Percentiles rank a stretch among this genome's conserved stretches.
phyloP scores from a whole-genome alignment of 805 yeast species.

The Phaffomyces opuntiae region DNA sequence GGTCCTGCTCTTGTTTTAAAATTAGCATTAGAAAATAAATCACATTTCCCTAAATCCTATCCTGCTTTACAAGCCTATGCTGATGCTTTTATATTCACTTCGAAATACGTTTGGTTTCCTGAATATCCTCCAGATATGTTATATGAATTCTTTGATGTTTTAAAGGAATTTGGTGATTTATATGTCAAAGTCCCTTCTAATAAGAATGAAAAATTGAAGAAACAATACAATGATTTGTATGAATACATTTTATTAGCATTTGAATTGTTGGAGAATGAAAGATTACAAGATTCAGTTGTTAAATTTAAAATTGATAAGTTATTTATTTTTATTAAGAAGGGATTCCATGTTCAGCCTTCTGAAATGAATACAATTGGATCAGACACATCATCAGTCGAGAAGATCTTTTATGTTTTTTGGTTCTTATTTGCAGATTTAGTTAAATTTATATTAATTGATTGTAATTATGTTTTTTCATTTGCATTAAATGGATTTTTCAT shows the following conservation, averaged over 20 bases:
- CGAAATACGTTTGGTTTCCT: conserved; percentile 16
- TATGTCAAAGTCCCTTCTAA: conserved; percentile 3
- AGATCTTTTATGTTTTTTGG: conserved; percentile 16
- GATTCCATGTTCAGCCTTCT: conserved; percentile 15
- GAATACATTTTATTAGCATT: conserved; percentile 6
- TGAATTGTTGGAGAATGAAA: conserved; percentile 6
- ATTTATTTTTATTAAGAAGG: conserved; percentile 8
- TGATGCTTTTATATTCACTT: conserved; percentile 15
- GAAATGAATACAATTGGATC: conserved; percentile 12
- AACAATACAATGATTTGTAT: conserved; percentile 5
- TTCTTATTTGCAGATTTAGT: conserved; percentile 10
- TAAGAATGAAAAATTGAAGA: conserved; percentile 3
- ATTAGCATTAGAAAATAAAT: conserved; percentile 12
- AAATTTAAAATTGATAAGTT: conserved; percentile 16
- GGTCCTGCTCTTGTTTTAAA: conserved; percentile 17
- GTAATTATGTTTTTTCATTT: conserved; percentile 17
- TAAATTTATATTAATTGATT: conserved; percentile 13
- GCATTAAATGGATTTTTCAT: conserved; percentile 16
- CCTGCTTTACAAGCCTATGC: conserved; percentile 10
- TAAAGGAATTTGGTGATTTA: conserved; percentile 13
- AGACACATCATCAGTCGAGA: conserved; percentile 5
- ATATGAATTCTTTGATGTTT: conserved; percentile 13
- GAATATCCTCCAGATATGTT: conserved; percentile 13
- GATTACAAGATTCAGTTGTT: conserved; percentile 9
- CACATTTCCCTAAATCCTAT: conserved; percentile 10